Evolutionary conservation across 768 basidiomycete species (phyloP), one percentile per base, ranked within the genome.

Genomic region (Piloderma croceum): DNA sequence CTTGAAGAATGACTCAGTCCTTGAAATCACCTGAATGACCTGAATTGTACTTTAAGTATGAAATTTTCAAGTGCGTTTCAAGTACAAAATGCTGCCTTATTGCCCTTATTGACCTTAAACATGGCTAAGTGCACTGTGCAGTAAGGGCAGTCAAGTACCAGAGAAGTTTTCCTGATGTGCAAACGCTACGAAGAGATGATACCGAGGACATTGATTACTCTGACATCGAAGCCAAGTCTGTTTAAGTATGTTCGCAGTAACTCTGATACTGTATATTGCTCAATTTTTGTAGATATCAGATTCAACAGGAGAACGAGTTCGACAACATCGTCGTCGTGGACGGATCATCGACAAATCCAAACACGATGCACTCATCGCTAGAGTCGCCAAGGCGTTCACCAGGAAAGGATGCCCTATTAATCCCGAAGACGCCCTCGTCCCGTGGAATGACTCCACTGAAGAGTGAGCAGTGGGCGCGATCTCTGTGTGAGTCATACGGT

Each of bases 261-360:
- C n/a, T n/a, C n/a, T n/a, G n/a, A n/a, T n/a, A n/a, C n/a, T n/a
- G n/a, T n/a, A n/a, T n/a, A n/a, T n/a, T n/a, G n/a, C n/a, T 34
- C 36, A 17, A n/a, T n/a, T n/a, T 15, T 24, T n/a, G 6, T 59
- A 96, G 92, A 70, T 94, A 91, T 67, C 74, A 81, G 49, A 81
- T 93, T 52, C 70, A 88, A 43, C 79, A 81, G 48, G 87, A 90
- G 51, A 82, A 90, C 49, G 76, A 87, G 29, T 77, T 97, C 55
- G 96, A 98, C 69, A 89, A 87, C 57, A 79, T 90, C 42, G 63
- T 99, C 39, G 85, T 98, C 39, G 80, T 98, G 43, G 96, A 98
- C 61, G 90, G 91, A 60, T 90, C 44, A 89, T 97, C 59, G 91
- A 96, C 57, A 81, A 78, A 52, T 76, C 78, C 38, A 92, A 91